phyloP scores from a whole-genome alignment of 331 rosid genomes.

The Rosa hybrid region DNA sequence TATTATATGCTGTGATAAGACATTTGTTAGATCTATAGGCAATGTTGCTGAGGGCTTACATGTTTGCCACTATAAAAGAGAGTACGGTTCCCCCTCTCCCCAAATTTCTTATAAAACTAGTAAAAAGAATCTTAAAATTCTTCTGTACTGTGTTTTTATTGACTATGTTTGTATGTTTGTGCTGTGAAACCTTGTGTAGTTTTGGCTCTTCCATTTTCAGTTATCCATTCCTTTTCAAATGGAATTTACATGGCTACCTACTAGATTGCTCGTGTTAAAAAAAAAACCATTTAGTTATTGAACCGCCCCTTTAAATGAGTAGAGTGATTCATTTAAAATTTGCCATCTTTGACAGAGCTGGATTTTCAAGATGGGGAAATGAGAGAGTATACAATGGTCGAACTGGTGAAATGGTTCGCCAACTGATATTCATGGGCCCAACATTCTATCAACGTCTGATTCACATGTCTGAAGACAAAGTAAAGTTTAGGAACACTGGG shows the following conservation, averaged over 20 bases:
- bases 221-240: not conserved
- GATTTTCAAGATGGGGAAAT: slow-evolving; percentile 87
- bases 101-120: too few relatives aligned
- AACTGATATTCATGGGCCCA: slow-evolving; percentile 95
- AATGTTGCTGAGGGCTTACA: not conserved
- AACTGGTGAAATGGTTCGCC: slow-evolving; percentile 87
- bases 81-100: too few relatives aligned
- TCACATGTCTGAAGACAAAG: slow-evolving; percentile 98
- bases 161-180: not conserved
- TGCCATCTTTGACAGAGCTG: slow-evolving; percentile 57
- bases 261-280: not conserved
- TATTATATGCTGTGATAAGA: not conserved
- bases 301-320: not conserved
- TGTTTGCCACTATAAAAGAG: not conserved
- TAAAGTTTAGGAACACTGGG: slow-evolving; percentile 91
- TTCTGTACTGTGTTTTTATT: not conserved
- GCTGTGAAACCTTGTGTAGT: not conserved
- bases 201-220: not conserved
- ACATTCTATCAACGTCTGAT: slow-evolving; percentile 91
- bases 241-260: not conserved
- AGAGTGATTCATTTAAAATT: slow-evolving; percentile 20
- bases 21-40: not conserved
- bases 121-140: not conserved
- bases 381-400: slow-evolving; percentile 92
- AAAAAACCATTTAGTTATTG: not conserved